Conservation (phyloP, 257 asterid species). For the Verbascum thapsus region DNA sequence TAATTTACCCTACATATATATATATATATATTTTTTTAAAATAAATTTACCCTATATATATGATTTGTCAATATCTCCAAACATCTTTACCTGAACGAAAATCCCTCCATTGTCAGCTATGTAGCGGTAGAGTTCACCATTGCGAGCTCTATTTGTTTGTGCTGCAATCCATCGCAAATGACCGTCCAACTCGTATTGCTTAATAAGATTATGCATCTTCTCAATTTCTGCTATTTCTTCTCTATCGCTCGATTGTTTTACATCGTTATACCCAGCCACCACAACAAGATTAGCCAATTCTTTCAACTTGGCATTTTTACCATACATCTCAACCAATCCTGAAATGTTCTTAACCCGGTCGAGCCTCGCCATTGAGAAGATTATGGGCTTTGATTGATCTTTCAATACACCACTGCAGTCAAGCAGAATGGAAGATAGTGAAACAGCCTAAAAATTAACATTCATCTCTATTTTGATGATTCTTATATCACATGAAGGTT, state of each 20-base stretch:
- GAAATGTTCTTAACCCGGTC: constrained; percentile 90
- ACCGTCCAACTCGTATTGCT: constrained; percentile 65
- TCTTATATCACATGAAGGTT: neutral
- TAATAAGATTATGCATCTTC: constrained; percentile 86
- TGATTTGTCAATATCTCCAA: too few relatives aligned
- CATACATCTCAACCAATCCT: constrained; percentile 88
- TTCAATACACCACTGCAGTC: constrained; percentile 63
- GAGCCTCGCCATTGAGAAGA: constrained; percentile 99
- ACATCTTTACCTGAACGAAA: constrained; percentile 77
- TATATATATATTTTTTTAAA: too few relatives aligned
- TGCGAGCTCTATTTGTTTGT: constrained; percentile 81
- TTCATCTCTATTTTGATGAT: neutral
- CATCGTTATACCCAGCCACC: constrained; percentile 86
- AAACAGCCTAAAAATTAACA: neutral
- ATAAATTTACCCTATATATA: too few relatives aligned
- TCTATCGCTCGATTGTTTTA: constrained; percentile 74
- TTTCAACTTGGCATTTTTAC: constrained; percentile 64
- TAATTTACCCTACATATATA: too few relatives aligned
- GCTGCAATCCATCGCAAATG: constrained; percentile 82
- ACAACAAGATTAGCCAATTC: constrained; percentile 85
- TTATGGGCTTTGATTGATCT: constrained; percentile 80
- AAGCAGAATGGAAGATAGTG: constrained; percentile 11
- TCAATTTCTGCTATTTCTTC: constrained; percentile 92
- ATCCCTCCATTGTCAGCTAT: constrained; percentile 92
- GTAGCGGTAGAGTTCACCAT: constrained; percentile 96